These are phyloP conservation scores for Lobosporangium transversale DNA, from an alignment of 192 early-diverging fungal species.

Conservation along the genomic window DNA sequence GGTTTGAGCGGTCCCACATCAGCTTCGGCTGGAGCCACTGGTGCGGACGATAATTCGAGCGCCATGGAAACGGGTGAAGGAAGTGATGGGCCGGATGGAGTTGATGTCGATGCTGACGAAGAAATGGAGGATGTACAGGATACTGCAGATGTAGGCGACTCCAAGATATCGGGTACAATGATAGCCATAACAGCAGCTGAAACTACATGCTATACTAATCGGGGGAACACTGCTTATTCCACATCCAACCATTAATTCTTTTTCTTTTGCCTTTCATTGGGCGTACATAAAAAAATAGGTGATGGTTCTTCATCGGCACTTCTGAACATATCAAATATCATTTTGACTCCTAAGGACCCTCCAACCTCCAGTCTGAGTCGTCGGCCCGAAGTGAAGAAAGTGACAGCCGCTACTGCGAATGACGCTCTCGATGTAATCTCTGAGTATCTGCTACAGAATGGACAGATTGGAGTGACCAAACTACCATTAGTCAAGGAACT, in stretches of 20 bases:
- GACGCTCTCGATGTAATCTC: slow-evolving; percentile 50
- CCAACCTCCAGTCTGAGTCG: slow-evolving; percentile 18
- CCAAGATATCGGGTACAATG: slow-evolving; percentile 9
- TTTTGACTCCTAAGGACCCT: slow-evolving; percentile 22
- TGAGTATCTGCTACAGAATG: slow-evolving; percentile 49
- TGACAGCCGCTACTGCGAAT: slow-evolving; percentile 29
- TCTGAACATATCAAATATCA: slow-evolving; percentile 18
- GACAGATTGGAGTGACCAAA: slow-evolving; percentile 47
- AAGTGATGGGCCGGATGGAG: slow-evolving; percentile 26
- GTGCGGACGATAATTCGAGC: not conserved
- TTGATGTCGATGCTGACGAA: slow-evolving; percentile 39
- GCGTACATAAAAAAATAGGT: no score
- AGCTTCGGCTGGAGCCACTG: slow-evolving; percentile 1
- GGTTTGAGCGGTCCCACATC: slow-evolving; percentile 8
- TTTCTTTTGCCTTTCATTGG: no score
- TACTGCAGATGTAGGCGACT: not conserved
- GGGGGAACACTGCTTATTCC: no score
- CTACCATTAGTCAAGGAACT: slow-evolving; percentile 46
- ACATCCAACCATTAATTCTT: no score
- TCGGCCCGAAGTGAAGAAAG: slow-evolving; percentile 43
- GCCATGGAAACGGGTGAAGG: slow-evolving; percentile 21
- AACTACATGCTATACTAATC: no score
- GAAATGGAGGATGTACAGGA: slow-evolving; percentile 51
- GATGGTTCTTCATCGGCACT: not conserved
- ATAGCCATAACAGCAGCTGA: no score